These are phyloP conservation scores for Vitis hybrid DNA, from an alignment of 177 flowering plant genomes.

Conservation along the genomic window DNA sequence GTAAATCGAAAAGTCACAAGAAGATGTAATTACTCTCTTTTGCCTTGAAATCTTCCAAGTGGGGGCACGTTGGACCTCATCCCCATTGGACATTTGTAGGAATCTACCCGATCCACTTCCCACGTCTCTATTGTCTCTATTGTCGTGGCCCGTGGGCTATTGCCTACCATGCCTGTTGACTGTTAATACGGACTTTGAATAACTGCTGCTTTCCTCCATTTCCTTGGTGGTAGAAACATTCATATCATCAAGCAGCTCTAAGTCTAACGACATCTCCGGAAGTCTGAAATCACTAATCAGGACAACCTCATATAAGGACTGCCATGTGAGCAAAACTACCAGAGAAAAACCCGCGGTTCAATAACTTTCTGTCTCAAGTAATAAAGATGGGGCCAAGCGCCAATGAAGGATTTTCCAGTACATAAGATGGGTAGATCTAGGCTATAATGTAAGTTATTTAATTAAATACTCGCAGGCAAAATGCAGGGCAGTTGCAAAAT, in stretches of 20 bases:
- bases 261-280: no score
- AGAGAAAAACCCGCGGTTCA: not conserved
- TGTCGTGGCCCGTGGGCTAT: not conserved
- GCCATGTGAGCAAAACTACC: not conserved
- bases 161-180: not conserved
- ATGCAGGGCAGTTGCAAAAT: not conserved
- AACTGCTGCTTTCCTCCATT: not conserved
- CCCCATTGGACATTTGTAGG: not conserved
- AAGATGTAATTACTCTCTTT: not conserved
- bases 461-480: not conserved
- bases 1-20: not conserved
- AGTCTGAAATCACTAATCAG: no score
- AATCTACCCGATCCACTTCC: not conserved
- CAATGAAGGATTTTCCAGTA: slow-evolving; percentile 17
- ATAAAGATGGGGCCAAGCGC: not conserved
- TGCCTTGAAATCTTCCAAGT: not conserved
- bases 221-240: not conserved
- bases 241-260: no score
- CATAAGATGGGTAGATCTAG: not conserved
- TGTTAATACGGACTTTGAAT: not conserved
- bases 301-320: not conserved
- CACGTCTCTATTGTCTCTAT: no score
- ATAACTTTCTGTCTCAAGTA: not conserved
- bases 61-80: not conserved
- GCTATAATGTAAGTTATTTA: not conserved